Conservation (phyloP, 176 grass and related monocot species). For the Metroxylon sagu region DNA sequence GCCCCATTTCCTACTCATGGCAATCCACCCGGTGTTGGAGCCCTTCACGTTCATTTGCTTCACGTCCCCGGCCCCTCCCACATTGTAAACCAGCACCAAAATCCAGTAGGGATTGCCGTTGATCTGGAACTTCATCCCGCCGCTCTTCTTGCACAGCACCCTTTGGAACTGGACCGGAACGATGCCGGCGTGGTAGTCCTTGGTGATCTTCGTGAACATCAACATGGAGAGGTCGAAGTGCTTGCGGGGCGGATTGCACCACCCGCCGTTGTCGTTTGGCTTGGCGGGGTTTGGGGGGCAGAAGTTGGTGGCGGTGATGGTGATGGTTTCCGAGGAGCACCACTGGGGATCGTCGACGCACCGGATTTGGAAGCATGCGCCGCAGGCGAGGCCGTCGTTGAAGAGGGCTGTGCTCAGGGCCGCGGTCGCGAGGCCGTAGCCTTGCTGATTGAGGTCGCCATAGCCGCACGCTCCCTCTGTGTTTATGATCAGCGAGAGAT, state of each 20-base stretch:
- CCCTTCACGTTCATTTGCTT: conserved; percentile 19
- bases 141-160: conserved; percentile 19
- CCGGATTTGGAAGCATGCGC: conserved; percentile 28
- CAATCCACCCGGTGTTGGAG: conserved; percentile 16
- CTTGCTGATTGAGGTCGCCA: conserved; percentile 20
- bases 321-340: conserved; percentile 17
- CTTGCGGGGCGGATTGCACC: conserved; percentile 28
- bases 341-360: conserved; percentile 21
- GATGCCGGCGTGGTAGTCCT: conserved; percentile 22
- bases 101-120: conserved; percentile 32
- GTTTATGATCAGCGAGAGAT: background rate
- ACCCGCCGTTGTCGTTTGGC: conserved; percentile 17
- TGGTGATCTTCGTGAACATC: conserved; percentile 22
- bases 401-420: conserved; percentile 36
- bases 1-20: conserved; percentile 32
- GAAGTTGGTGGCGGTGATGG: conserved; percentile 25
- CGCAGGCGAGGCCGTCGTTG: conserved; percentile 30
- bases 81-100: conserved; percentile 30
- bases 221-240: conserved; percentile 31
- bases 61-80: too few relatives aligned
- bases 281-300: conserved; percentile 20
- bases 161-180: conserved; percentile 28
- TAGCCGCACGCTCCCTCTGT: conserved; percentile 28
- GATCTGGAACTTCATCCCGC: conserved; percentile 19
- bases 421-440: conserved; percentile 30